Conservation (phyloP, 2,329 filamentous ascomycete genomes). For the Pseudogymnoascus destructans region DNA sequence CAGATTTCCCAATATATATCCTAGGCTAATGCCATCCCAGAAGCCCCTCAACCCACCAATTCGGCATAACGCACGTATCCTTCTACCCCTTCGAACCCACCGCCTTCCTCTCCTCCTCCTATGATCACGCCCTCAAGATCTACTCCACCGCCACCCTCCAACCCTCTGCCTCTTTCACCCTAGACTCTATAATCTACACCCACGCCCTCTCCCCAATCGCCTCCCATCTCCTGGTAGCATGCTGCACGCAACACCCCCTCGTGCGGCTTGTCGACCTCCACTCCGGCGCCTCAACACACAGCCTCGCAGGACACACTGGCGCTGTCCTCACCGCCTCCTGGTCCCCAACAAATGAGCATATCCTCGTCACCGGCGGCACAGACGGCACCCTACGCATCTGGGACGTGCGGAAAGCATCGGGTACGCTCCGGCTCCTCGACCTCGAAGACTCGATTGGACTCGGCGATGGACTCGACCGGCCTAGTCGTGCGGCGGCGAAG, state of each 20-base stretch:
- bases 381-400: slow-evolving; percentile 77
- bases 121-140: slow-evolving; percentile 63
- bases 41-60: slow-evolving; percentile 40
- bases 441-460: slow-evolving; percentile 71
- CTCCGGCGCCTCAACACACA: slow-evolving; percentile 63
- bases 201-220: slow-evolving; percentile 67
- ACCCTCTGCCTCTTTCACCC: slow-evolving; percentile 52
- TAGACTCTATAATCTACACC: slow-evolving; percentile 58
- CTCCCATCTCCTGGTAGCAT: slow-evolving; percentile 66
- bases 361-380: slow-evolving; percentile 71
- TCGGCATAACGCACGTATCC: slow-evolving; percentile 61
- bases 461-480: slow-evolving; percentile 23
- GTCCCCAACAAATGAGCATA: slow-evolving; percentile 68
- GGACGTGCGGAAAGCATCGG: slow-evolving; percentile 71
- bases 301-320: slow-evolving; percentile 53
- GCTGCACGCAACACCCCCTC: slow-evolving; percentile 72
- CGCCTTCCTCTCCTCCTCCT: slow-evolving; percentile 65
- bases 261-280: slow-evolving; percentile 78
- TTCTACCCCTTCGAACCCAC: slow-evolving; percentile 70
- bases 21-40: slow-evolving; percentile 22
- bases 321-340: slow-evolving; percentile 60
- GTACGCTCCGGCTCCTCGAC: slow-evolving; percentile 64
- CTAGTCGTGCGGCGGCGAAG: slow-evolving; percentile 38
- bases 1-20: slow-evolving; percentile 12
- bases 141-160: slow-evolving; percentile 53